Percentiles rank a stretch among this genome's conserved stretches.
Evolutionary conservation across 176 grass and related monocot species (phyloP).

Genomic region (Pharus latifolius): DNA sequence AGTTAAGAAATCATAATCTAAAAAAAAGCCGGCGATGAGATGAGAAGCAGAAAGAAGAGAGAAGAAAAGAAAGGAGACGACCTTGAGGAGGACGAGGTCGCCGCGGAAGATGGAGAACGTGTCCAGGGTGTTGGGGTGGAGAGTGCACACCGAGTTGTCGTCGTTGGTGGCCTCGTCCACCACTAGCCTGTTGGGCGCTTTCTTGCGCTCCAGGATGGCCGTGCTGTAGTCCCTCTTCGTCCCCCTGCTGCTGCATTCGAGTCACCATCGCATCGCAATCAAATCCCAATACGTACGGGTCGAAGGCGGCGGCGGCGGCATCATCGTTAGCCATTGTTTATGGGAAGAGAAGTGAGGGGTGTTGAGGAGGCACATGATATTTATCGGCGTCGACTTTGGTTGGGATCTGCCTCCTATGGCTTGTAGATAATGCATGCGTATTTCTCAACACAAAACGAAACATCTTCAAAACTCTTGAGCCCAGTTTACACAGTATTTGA

Average conservation of each 20-base stretch:
- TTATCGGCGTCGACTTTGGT: too few species aligned
- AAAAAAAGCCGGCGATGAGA: too few species aligned
- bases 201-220: slow-evolving; percentile 40
- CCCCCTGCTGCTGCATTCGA: slow-evolving; percentile 10
- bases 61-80: too few species aligned
- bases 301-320: slow-evolving; percentile 15
- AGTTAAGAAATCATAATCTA: too few species aligned
- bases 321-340: slow-evolving; percentile 27
- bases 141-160: slow-evolving; percentile 31
- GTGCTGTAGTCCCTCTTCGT: slow-evolving; percentile 32
- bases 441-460: too few species aligned
- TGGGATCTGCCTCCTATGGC: too few species aligned
- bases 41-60: too few species aligned
- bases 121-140: slow-evolving; percentile 52
- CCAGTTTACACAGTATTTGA: too few species aligned
- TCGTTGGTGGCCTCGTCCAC: slow-evolving; percentile 35
- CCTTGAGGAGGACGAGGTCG: slow-evolving; percentile 49
- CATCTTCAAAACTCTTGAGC: too few species aligned
- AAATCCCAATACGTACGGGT: slow-evolving; percentile 17
- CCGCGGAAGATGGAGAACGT: slow-evolving; percentile 37
- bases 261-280: not conserved
- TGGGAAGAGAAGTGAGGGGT: too few species aligned
- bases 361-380: too few species aligned
- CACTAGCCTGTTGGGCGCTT: slow-evolving; percentile 39
- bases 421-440: too few species aligned